Conservation (phyloP, 2,329 filamentous ascomycete species). For the Ophiostoma populinum region DNA sequence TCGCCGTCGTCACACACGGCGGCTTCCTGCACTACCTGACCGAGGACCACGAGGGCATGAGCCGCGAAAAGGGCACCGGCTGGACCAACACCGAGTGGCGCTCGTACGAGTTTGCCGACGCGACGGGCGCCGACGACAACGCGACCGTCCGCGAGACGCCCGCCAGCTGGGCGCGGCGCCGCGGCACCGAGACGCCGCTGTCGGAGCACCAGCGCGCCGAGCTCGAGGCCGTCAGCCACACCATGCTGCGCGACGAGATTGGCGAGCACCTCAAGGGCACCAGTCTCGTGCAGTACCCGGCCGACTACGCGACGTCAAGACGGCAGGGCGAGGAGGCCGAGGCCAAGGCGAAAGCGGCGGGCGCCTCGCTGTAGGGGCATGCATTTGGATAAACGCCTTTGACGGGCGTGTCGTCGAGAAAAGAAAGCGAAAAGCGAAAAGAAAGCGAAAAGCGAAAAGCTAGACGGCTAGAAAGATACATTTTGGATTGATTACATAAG, state of each 20-base stretch:
- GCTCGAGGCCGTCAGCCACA: constrained; percentile 22
- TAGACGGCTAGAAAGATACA: too few species aligned
- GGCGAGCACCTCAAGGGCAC: constrained; percentile 4
- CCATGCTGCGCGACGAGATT: constrained; percentile 16
- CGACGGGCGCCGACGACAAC: constrained; percentile 28
- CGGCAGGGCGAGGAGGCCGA: neutral
- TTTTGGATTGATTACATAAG: too few species aligned
- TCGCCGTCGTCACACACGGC: constrained; percentile 19
- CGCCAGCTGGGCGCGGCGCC: constrained; percentile 28
- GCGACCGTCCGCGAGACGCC: constrained; percentile 31
- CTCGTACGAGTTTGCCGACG: constrained; percentile 45
- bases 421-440: too few species aligned
- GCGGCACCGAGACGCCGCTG: constrained; percentile 23
- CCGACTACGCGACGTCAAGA: constrained; percentile 6
- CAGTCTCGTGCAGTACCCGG: constrained; percentile 1
- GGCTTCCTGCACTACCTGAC: constrained; percentile 57
- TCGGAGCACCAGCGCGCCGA: constrained; percentile 29
- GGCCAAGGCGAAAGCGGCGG: neutral
- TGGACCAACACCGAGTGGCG: constrained; percentile 62
- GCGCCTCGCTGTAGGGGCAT: neutral
- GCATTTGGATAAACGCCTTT: neutral
- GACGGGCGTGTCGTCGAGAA: too few species aligned
- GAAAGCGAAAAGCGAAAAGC: too few species aligned
- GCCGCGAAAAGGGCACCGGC: constrained; percentile 33
- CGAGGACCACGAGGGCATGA: constrained; percentile 55